Percentiles rank a stretch among this genome's conserved stretches.
Conservation (phyloP, 768 basidiomycete genomes). For the Lentinula guzmanii region DNA sequence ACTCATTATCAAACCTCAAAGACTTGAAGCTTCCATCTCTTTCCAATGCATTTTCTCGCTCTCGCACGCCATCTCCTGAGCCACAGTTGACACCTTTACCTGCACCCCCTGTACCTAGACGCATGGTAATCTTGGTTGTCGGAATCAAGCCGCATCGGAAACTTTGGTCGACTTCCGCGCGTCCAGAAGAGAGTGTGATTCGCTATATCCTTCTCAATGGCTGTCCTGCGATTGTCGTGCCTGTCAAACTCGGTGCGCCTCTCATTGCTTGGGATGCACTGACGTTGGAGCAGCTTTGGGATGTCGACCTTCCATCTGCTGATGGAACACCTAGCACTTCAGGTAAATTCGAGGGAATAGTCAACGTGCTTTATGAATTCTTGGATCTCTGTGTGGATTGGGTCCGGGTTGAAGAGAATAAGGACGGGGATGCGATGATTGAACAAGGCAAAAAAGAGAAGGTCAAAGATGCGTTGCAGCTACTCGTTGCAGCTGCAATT, state of each 20-base stretch:
- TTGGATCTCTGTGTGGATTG: constrained; percentile 60
- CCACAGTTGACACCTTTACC: constrained; percentile 36
- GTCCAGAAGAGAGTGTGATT: constrained; percentile 58
- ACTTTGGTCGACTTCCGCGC: constrained; percentile 53
- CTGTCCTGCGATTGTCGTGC: constrained; percentile 53
- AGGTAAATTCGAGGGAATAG: constrained; percentile 45
- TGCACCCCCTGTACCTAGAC: constrained; percentile 38
- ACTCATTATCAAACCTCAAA: background rate
- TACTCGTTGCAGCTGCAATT: constrained; percentile 51
- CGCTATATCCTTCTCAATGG: constrained; percentile 58
- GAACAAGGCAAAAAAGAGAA: constrained; percentile 29
- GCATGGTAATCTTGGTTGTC: constrained; percentile 50
- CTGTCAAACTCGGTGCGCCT: constrained; percentile 55
- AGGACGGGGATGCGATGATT: constrained; percentile 10
- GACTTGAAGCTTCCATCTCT: constrained; percentile 27
- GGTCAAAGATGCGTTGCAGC: constrained; percentile 39
- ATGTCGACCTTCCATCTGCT: constrained; percentile 32
- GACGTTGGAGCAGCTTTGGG: constrained; percentile 54
- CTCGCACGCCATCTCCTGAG: constrained; percentile 47
- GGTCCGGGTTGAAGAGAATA: constrained; percentile 38
- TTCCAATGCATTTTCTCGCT: constrained; percentile 38
- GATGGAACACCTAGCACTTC: constrained; percentile 23
- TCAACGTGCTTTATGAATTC: constrained; percentile 51
- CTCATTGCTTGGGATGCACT: constrained; percentile 59
- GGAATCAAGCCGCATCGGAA: constrained; percentile 57